Evolutionary conservation across 176 grass and related monocot genomes (phyloP).

Genomic region (Alopecurus myosuroides): DNA sequence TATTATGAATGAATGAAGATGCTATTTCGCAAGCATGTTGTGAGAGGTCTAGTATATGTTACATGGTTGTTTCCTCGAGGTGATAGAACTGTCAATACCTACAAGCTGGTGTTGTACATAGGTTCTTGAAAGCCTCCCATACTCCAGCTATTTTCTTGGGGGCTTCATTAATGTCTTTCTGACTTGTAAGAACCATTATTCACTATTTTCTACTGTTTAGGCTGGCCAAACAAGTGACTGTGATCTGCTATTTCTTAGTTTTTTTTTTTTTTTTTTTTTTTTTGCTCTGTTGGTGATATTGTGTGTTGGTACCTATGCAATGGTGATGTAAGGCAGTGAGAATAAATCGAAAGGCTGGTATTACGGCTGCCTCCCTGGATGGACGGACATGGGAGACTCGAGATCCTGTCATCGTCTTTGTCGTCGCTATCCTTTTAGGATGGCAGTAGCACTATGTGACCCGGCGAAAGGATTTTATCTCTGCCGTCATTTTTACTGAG

Average conservation of each 20-base stretch:
- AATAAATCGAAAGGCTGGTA: background rate
- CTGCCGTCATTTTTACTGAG: background rate
- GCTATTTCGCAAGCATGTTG: background rate
- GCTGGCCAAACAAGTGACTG: background rate
- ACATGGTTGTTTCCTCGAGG: background rate
- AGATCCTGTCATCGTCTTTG: background rate
- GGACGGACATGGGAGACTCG: background rate
- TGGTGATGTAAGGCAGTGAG: background rate
- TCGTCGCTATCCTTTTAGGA: background rate
- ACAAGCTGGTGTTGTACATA: background rate
- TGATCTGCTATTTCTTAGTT: background rate
- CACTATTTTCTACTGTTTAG: background rate
- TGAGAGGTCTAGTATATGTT: background rate
- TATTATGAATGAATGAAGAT: background rate
- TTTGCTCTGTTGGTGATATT: background rate
- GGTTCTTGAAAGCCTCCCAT: background rate
- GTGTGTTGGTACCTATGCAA: background rate
- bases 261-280: background rate
- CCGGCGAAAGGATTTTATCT: background rate
- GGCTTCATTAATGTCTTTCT: background rate
- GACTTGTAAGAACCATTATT: background rate
- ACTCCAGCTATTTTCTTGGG: background rate
- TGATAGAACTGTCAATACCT: background rate
- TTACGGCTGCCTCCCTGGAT: background rate
- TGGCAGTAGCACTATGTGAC: background rate